These are phyloP conservation scores for Xylaria palmicola DNA, from an alignment of 495 filamentous ascomycete genomes.

Conservation along the genomic window DNA sequence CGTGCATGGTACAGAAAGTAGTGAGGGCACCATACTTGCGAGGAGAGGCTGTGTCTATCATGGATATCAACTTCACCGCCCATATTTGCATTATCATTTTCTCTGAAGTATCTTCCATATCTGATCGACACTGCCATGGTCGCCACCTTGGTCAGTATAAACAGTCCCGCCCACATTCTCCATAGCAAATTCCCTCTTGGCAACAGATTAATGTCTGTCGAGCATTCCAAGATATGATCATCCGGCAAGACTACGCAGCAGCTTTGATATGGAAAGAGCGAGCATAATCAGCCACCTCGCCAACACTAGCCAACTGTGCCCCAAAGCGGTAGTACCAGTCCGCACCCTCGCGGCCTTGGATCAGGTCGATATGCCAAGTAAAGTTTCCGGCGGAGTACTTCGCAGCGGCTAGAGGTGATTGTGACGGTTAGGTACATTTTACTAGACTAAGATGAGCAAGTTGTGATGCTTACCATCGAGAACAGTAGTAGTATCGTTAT, in stretches of 20 bases:
- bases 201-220: background rate
- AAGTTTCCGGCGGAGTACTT: conserved; percentile 1
- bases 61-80: no score
- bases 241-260: background rate
- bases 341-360: background rate
- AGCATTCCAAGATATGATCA: background rate
- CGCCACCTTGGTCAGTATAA: background rate
- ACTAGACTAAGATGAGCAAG: background rate
- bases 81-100: no score
- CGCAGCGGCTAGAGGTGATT: background rate
- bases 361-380: background rate
- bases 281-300: conserved; percentile 6
- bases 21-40: no score
- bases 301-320: background rate
- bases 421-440: background rate
- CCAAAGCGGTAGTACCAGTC: conserved; percentile 5
- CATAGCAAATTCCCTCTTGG: background rate
- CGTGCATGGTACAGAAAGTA: no score
- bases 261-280: background rate
- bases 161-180: background rate
- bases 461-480: background rate
- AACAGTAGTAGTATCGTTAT: conserved; percentile 2
- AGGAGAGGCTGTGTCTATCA: no score
- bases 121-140: background rate
- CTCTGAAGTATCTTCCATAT: no score